phyloP scores from a whole-genome alignment of 495 filamentous ascomycete species.

The Aspergillus taichungensis region DNA sequence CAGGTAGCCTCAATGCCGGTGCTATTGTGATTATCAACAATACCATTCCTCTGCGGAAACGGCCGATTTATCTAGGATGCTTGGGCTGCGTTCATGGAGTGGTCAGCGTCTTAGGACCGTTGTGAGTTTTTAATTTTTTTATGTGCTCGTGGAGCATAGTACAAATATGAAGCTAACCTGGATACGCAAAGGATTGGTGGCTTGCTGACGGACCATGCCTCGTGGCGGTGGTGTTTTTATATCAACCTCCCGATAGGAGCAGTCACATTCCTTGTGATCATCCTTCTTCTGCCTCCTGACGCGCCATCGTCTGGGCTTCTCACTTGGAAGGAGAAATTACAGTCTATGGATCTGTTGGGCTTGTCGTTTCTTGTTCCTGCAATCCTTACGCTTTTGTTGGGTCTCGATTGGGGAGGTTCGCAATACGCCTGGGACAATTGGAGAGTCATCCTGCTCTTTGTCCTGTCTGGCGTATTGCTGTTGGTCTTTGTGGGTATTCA shows the following conservation, averaged over 20 bases:
- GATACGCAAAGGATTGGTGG: slow-evolving; percentile 9
- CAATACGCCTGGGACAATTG: slow-evolving; percentile 30
- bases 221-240: slow-evolving; percentile 28
- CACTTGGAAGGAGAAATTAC: slow-evolving; percentile 33
- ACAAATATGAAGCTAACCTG: no score
- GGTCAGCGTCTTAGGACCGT: slow-evolving; percentile 36
- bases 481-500: slow-evolving; percentile 20
- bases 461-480: slow-evolving; percentile 25
- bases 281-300: slow-evolving; percentile 18
- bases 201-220: slow-evolving; percentile 17
- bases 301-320: slow-evolving; percentile 14
- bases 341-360: slow-evolving; percentile 29
- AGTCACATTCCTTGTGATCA: slow-evolving; percentile 8
- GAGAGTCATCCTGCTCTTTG: slow-evolving; percentile 27
- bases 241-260: slow-evolving; percentile 19
- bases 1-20: slow-evolving; percentile 11
- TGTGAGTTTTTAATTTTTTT: no score
- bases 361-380: slow-evolving; percentile 27
- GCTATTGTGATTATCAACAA: slow-evolving; percentile 7
- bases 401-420: slow-evolving; percentile 35
- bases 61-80: slow-evolving; percentile 34
- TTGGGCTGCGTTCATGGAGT: slow-evolving; percentile 6
- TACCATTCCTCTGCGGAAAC: slow-evolving; percentile 18
- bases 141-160: no score
- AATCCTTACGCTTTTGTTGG: slow-evolving; percentile 27